Evolutionary conservation across 2,329 filamentous ascomycete genomes (phyloP), one percentile per base, ranked within the genome.

Genomic region (Plenodomus lindquistii): DNA sequence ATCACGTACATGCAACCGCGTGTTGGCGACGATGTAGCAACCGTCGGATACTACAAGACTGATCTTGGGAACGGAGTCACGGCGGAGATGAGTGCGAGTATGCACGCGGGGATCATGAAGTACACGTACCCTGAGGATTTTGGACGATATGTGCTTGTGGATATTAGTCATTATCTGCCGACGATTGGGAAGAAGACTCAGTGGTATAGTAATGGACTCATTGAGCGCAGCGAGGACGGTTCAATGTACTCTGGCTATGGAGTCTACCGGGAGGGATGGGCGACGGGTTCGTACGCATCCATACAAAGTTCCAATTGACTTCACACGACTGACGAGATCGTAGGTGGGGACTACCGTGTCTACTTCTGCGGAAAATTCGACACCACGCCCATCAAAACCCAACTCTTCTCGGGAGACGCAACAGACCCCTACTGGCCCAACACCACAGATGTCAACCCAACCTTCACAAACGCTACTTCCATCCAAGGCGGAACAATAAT

Each of bases 11-110:
- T 66, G 66, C 70, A 74, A 46, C 50, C 52, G 15, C 52, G 72
- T 7, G 51, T 70, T 9, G 69, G 64, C 1, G 56, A 69, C 8
- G 73, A 76, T 41, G 55, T 48, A 45, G 79, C 81, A 1, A 77
- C 79, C 29, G 79, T 88, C 3, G 85, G 86, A 0, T 83, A 84
- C 57, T 88, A 86, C 68, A 78, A 76, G 54, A 80, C 84, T 0
- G 73, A 71, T 8, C 74, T 86, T 5, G 76, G 73, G 16, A 82
- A 81, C 19, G 81, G 80, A 3, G 79, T 87, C 2, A 71, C 71
- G 0, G 77, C 85, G 2, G 81, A 87, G 61, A 61, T 89, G 50
- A 77, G 77, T 7, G 85, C 82, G 1, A 77, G 81, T 0, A 66
- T 73, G 3, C 83, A 81, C 53, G 79, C 81, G 1, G 84, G 83